Conservation (phyloP, 2,329 filamentous ascomycete genomes). For the Cordyceps sp. region DNA sequence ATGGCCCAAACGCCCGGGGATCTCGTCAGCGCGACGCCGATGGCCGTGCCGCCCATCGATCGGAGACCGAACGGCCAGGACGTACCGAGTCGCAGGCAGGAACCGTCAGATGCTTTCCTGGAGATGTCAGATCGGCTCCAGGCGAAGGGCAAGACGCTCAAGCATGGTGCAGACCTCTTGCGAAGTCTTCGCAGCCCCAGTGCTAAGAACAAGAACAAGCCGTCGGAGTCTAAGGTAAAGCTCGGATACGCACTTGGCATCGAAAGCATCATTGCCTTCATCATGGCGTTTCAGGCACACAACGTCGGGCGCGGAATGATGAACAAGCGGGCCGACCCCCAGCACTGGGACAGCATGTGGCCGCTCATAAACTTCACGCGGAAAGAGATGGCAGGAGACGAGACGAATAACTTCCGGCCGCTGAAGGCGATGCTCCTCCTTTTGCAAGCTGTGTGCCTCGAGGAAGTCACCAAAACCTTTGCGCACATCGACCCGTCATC, state of each 20-base stretch:
- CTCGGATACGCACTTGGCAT: constrained; percentile 25
- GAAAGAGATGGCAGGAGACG: constrained; percentile 17
- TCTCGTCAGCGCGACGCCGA: constrained; percentile 16
- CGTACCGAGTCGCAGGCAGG: constrained; percentile 7
- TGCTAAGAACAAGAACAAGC: constrained; percentile 8
- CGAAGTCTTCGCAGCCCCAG: constrained; percentile 9
- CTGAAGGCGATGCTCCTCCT: constrained; percentile 25
- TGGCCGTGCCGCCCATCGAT: constrained; percentile 9
- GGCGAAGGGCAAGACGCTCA: constrained; percentile 30
- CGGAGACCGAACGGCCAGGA: constrained; percentile 17
- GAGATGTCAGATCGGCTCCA: constrained; percentile 21
- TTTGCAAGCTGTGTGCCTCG: constrained; percentile 25
- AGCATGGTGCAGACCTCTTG: constrained; percentile 34
- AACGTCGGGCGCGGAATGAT: constrained; percentile 27
- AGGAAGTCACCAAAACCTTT: constrained; percentile 25
- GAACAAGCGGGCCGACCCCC: constrained; percentile 23
- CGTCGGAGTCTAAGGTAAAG: constrained; percentile 18
- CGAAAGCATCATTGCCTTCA: constrained; percentile 34
- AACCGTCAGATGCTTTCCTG: constrained; percentile 11
- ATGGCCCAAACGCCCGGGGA: constrained; percentile 34
- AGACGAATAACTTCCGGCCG: constrained; percentile 18
- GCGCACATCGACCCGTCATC: constrained; percentile 7
- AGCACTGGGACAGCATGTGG: constrained; percentile 25
- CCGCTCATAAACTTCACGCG: constrained; percentile 25
- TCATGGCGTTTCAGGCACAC: constrained; percentile 33